Evolutionary conservation across 1,284 basidiomycete genomes (phyloP), one percentile per base, ranked within the genome.

Genomic region (Trametes versicolor): DNA sequence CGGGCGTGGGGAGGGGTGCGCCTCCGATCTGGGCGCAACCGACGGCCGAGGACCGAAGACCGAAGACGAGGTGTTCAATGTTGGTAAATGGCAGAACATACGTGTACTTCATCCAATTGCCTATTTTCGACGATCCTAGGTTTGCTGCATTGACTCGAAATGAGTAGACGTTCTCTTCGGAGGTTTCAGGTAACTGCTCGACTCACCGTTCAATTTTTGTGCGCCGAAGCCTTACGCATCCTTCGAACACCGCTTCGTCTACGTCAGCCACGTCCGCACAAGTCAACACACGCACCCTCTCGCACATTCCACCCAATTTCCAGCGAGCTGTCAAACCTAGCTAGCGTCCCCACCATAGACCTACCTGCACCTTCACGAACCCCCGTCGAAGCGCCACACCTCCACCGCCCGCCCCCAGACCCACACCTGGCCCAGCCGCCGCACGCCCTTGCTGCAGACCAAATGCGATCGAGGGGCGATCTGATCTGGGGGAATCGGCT

Each of bases 391-490:
- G 45, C n/a, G 60, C 52, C 53, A 50, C 55, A 36, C 32, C 37
- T 32, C 59, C 47, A 9, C 56, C 32, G 13, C 32, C 32, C 13
- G n/a, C 39, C 29, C 60, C 29, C 29, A 32, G 29, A 32, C 29
- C 29, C 60, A 62, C 60, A 62, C 21, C 53, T 47, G 56, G 56
- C 53, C 60, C 60, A 62, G 60, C 48, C 60, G 60, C 51, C 60
- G 34, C 37, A 13, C 27, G 17, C 45, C 37, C 50, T 2, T 29
- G 23, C 45, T 25, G 21, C 45, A 9, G 7, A 13, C 21, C 21
- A 23, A 21, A 48, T 21, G 23, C 36, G 32, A 25, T 45, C 47
- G 52, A 47, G 53, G 50, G 23, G 41, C 41, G 23, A 51, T 62
- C 29, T 27, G 48, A 62, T 57, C 39, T 57, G 39, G n/a, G 25